A percentile compares a stretch with the other conserved stretches of the same genome.
These are phyloP conservation scores for Miscanthus lutarioriparius DNA, from an alignment of 176 grass and related monocot genomes.

Conservation along the genomic window DNA sequence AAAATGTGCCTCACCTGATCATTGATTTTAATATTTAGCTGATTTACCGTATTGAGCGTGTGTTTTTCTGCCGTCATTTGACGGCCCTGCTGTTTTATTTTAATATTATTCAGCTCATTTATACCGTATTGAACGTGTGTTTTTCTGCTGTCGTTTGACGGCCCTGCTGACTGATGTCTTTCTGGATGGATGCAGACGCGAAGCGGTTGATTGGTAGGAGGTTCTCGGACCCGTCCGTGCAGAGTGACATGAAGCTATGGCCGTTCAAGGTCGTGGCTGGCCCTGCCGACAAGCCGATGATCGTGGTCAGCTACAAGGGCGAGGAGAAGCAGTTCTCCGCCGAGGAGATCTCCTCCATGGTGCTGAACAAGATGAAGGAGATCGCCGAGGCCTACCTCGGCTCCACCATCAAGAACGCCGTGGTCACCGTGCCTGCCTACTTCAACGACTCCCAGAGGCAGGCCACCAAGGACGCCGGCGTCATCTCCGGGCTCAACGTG, in stretches of 20 bases:
- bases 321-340: constrained; percentile 61
- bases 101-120: background rate
- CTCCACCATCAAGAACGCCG: constrained; percentile 53
- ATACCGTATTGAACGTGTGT: background rate
- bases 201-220: constrained; percentile 56
- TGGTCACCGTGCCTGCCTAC: constrained; percentile 55
- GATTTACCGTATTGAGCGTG: background rate
- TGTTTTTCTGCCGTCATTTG: background rate
- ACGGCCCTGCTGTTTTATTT: background rate
- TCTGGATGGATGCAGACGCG: constrained; percentile 30
- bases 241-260: constrained; percentile 65
- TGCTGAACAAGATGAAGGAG: constrained; percentile 61
- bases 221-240: constrained; percentile 53
- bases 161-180: background rate
- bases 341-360: constrained; percentile 62
- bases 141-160: background rate
- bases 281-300: constrained; percentile 49
- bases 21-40: background rate
- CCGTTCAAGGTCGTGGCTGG: constrained; percentile 60
- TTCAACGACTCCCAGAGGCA: constrained; percentile 65
- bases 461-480: constrained; percentile 63
- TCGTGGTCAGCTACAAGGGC: constrained; percentile 53
- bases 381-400: constrained; percentile 51
- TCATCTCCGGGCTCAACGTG: constrained; percentile 55
- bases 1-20: background rate